These are phyloP conservation scores for Pythium chondricola DNA, from an alignment of 352 stramenopile species.

Conservation along the genomic window DNA sequence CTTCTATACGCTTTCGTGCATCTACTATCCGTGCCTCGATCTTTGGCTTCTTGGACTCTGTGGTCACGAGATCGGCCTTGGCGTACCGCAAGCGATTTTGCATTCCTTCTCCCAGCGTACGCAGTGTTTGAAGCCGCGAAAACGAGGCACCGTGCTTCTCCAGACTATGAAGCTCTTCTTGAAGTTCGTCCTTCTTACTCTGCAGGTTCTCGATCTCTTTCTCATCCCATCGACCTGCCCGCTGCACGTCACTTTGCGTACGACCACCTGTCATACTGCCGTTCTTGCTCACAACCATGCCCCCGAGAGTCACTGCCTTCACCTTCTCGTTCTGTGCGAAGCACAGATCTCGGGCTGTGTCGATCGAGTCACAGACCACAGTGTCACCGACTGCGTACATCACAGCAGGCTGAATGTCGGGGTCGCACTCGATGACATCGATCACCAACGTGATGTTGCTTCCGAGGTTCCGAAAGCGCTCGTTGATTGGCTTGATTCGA, in stretches of 20 bases:
- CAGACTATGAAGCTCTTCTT: slow-evolving; percentile 53
- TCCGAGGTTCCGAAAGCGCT: slow-evolving; percentile 90
- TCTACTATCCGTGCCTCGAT: slow-evolving; percentile 56
- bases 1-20: slow-evolving; percentile 37
- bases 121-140: slow-evolving; percentile 52
- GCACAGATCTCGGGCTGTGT: slow-evolving; percentile 86
- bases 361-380: slow-evolving; percentile 95
- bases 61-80: slow-evolving; percentile 68
- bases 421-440: slow-evolving; percentile 95
- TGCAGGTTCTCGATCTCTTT: slow-evolving; percentile 87
- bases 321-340: slow-evolving; percentile 81
- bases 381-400: slow-evolving; percentile 94
- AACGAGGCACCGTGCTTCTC: slow-evolving; percentile 70
- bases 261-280: slow-evolving; percentile 97
- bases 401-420: slow-evolving; percentile 90
- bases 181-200: slow-evolving; percentile 78
- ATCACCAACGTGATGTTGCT: slow-evolving; percentile 90
- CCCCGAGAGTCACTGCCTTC: slow-evolving; percentile 90
- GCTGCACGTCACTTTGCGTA: slow-evolving; percentile 77
- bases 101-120: slow-evolving; percentile 64
- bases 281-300: slow-evolving; percentile 96
- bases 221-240: slow-evolving; percentile 89
- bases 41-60: slow-evolving; percentile 61
- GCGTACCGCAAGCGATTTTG: slow-evolving; percentile 68
- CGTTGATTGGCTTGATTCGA: slow-evolving; percentile 84